These are phyloP conservation scores for Medicago truncatula DNA, from an alignment of 306 rosid species.

Conservation along the genomic window DNA sequence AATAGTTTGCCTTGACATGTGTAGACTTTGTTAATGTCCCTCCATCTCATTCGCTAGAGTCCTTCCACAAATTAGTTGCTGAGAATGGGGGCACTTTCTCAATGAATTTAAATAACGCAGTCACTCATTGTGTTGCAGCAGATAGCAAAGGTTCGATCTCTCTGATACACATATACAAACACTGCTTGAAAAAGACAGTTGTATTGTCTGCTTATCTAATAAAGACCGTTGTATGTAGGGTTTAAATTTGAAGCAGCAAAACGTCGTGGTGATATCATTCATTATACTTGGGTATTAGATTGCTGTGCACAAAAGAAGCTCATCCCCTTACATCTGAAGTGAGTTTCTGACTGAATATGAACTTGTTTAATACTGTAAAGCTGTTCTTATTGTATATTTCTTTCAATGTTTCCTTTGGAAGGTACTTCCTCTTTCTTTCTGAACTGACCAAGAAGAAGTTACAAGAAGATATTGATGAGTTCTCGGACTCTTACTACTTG, in stretches of 20 bases:
- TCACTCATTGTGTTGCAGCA: constrained; percentile 88
- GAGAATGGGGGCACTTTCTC: constrained; percentile 97
- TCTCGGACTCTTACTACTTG: constrained; percentile 82
- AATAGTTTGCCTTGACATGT: constrained; percentile 63
- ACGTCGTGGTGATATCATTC: constrained; percentile 79
- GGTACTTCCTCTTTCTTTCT: constrained; percentile 82
- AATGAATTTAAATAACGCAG: constrained; percentile 86
- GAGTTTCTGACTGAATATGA: constrained; percentile 44
- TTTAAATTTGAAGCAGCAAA: constrained; percentile 88
- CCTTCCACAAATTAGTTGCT: constrained; percentile 79
- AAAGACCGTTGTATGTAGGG: constrained; percentile 57
- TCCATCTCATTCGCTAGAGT: constrained; percentile 73
- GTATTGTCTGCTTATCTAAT: constrained; percentile 39
- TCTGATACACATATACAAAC: not conserved
- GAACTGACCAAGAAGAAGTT: constrained; percentile 74
- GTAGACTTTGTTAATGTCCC: constrained; percentile 90
- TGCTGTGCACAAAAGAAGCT: constrained; percentile 73
- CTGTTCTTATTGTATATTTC: constrained; percentile 36
- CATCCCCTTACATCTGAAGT: constrained; percentile 79
- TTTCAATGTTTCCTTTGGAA: constrained; percentile 44
- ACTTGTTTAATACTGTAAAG: constrained; percentile 29
- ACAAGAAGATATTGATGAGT: constrained; percentile 83
- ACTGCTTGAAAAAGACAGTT: constrained; percentile 15
- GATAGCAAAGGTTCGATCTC: constrained; percentile 76
- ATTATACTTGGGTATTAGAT: constrained; percentile 78